A percentile compares a stretch with the other conserved stretches of the same genome.
These are phyloP conservation scores for Dothistroma septosporum DNA, from an alignment of 2,329 filamentous ascomycete genomes.

Conservation along the genomic window DNA sequence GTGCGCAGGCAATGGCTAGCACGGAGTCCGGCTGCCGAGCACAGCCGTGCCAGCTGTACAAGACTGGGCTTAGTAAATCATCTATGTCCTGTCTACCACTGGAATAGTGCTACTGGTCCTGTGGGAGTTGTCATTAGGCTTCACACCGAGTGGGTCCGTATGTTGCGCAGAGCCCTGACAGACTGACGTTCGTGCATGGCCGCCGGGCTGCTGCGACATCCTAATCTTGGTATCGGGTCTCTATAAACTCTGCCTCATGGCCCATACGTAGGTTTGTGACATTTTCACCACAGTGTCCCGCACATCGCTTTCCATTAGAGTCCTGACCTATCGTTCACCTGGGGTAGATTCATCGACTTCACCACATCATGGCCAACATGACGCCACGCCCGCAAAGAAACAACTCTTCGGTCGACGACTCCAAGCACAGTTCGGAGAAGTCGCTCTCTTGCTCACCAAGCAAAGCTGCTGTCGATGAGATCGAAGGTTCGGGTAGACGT, in stretches of 20 bases:
- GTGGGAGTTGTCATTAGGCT: slow-evolving; percentile 3
- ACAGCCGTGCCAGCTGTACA: not conserved
- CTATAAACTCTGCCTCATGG: slow-evolving; percentile 11
- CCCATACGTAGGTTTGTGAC: slow-evolving; percentile 12
- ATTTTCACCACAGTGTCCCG: not conserved
- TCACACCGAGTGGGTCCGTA: slow-evolving; percentile 10
- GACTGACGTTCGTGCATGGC: not conserved
- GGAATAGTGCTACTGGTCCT: slow-evolving; percentile 13
- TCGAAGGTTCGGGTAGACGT: slow-evolving; percentile 6
- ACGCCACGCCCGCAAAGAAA: slow-evolving; percentile 5
- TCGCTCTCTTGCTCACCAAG: slow-evolving; percentile 17
- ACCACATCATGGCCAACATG: slow-evolving; percentile 14
- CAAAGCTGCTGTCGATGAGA: slow-evolving; percentile 9
- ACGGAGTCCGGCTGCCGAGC: slow-evolving; percentile 8
- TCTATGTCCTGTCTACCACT: slow-evolving; percentile 5
- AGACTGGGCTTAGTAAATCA: slow-evolving; percentile 4
- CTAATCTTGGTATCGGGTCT: slow-evolving; percentile 3
- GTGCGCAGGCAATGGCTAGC: slow-evolving; percentile 17
- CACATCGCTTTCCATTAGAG: not conserved
- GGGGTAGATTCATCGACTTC: not conserved
- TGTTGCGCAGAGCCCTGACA: not conserved
- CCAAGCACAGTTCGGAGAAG: slow-evolving; percentile 19
- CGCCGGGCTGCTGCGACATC: not conserved
- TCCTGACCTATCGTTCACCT: not conserved
- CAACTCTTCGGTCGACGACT: slow-evolving; percentile 15